Evolutionary conservation across 768 basidiomycete species (phyloP), one percentile per base, ranked within the genome.

Genomic region (Tulasnella sp.): DNA sequence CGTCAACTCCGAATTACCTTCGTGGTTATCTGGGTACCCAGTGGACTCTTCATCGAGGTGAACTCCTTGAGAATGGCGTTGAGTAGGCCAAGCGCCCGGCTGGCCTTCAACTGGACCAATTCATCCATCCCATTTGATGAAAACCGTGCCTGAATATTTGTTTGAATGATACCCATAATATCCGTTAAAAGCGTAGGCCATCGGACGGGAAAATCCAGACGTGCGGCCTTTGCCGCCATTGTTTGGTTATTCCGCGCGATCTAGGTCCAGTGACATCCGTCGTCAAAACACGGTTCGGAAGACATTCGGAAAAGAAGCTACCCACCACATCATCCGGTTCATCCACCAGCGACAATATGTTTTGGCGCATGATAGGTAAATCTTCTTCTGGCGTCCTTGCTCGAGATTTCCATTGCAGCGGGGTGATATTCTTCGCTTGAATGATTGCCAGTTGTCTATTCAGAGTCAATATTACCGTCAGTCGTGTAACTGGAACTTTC

Each of bases 371-470:
- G n/a, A 73, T 67, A 6, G 64, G 62, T 61, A 84, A 75, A 62
- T 87, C 81, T 23, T 85, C 81, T 42, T 83, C 80, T 11, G 78
- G 76, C 53, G 88, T 73, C 27, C 83, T 72, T 65, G 86, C 91
- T 63, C 17, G 55, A 51, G 62, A 51, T 9, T 42, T 41, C 91
- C 91, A 94, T 64, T 86, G 82, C 48, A 70, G 70, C 3, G 82
- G 67, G 2, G 81, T 82, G 1, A 76, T 75, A 63, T 92, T 93
- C 71, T 93, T 93, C 72, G 92, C 85, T 65, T 90, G 88, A 55
- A 93, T 84, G 61, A 89, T 86, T 23, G 84, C 81, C 67, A 86
- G 45, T 43, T 57, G 54, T 42, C 54, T 57, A 36, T n/a, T 15
- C 27, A 27, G 19, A 37, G 21, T 53, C 15, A 31, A 25, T 21